A percentile compares a stretch with the other conserved stretches of the same genome.
phyloP scores from a whole-genome alignment of 192 early-diverging fungal species.

The Coemansia sp. region DNA sequence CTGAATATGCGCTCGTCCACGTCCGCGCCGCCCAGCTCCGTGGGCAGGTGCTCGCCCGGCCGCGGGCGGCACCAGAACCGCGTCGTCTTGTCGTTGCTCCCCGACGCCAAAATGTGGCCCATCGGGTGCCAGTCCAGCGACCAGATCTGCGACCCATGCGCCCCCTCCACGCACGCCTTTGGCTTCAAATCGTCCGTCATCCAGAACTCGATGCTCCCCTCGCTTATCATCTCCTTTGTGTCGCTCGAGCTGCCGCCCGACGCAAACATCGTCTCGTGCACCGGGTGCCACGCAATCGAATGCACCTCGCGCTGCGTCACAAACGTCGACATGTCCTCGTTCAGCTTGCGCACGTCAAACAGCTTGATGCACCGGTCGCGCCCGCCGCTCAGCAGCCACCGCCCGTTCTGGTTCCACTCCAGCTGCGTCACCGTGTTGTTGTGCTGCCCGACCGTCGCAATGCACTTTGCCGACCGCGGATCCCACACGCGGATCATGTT shows the following conservation, averaged over 20 bases:
- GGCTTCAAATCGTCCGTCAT: conserved; percentile 62
- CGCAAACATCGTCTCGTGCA: conserved; percentile 85
- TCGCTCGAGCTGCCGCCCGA: conserved; percentile 73
- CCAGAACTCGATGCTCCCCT: conserved; percentile 65
- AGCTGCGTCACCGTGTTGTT: conserved; percentile 87
- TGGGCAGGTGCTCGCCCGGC: conserved; percentile 64
- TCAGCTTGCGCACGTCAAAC: conserved; percentile 94
- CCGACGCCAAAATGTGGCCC: conserved; percentile 91
- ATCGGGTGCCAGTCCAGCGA: conserved; percentile 96
- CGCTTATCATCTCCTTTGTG: conserved; percentile 67
- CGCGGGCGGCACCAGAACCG: conserved; percentile 95
- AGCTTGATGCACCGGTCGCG: conserved; percentile 90
- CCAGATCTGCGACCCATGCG: conserved; percentile 92
- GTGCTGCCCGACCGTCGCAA: conserved; percentile 90
- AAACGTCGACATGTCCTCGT: conserved; percentile 78
- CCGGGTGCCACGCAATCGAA: conserved; percentile 94
- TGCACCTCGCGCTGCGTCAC: conserved; percentile 88
- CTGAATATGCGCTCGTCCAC: conserved; percentile 38
- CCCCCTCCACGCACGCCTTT: conserved; percentile 62
- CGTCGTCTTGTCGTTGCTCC: conserved; percentile 94
- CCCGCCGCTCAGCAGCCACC: conserved; percentile 90
- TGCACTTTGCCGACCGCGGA: conserved; percentile 80
- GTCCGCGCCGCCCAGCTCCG: conserved; percentile 33
- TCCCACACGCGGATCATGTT: conserved; percentile 98
- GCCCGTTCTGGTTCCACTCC: conserved; percentile 96